These are phyloP conservation scores for Paspalum notatum DNA, from an alignment of 176 grass and related monocot genomes.

Conservation along the genomic window DNA sequence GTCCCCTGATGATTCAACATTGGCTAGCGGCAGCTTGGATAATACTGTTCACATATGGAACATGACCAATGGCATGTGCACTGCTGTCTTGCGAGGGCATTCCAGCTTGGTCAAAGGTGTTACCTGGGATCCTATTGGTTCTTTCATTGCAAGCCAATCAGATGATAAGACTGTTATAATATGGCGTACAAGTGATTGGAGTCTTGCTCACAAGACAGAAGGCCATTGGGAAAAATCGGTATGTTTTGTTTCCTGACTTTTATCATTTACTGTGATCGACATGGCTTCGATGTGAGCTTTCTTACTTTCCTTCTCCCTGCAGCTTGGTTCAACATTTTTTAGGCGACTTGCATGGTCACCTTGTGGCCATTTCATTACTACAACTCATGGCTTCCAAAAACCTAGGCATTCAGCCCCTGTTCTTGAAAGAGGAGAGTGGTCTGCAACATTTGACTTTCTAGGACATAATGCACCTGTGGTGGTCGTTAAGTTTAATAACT, in stretches of 20 bases:
- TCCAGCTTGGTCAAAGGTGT: constrained; percentile 98
- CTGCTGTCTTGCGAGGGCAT: constrained; percentile 91
- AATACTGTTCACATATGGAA: constrained; percentile 98
- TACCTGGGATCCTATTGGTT: constrained; percentile 98
- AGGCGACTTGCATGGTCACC: constrained; percentile 93
- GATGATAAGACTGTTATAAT: constrained; percentile 97
- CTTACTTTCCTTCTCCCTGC: constrained; percentile 37
- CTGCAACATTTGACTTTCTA: constrained; percentile 99
- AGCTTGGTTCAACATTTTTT: constrained; percentile 99
- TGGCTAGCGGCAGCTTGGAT: constrained; percentile 94
- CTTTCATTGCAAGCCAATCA: constrained; percentile 94
- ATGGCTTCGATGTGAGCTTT: constrained; percentile 32
- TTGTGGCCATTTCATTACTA: constrained; percentile 98
- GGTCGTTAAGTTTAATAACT: constrained; percentile 97
- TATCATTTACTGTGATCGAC: constrained; percentile 26
- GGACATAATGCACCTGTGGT: constrained; percentile 93
- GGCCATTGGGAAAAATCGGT: constrained; percentile 98
- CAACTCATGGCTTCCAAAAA: constrained; percentile 98
- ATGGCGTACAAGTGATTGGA: constrained; percentile 98
- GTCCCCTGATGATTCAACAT: constrained; percentile 90
- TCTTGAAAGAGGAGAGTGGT: constrained; percentile 93
- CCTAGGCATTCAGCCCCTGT: constrained; percentile 96
- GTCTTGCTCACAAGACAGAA: constrained; percentile 91
- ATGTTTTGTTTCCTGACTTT: constrained; percentile 43
- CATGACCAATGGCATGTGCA: constrained; percentile 89